These are phyloP conservation scores for Trametes maxima DNA, from an alignment of 768 basidiomycete species.

Conservation along the genomic window DNA sequence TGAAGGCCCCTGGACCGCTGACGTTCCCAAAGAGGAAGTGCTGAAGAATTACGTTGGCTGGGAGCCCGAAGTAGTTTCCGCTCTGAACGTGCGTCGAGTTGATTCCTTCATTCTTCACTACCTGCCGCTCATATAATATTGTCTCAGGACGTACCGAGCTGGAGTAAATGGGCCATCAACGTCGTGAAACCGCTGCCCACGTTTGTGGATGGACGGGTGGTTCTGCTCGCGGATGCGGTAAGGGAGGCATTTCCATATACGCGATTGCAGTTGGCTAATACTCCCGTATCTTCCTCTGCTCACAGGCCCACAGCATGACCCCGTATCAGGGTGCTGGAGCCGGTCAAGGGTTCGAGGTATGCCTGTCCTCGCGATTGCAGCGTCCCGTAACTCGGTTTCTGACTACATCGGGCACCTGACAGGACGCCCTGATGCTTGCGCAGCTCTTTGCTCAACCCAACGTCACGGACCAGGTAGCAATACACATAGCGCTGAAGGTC, in stretches of 20 bases:
- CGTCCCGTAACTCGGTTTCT: neutral
- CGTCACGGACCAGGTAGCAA: constrained; percentile 27
- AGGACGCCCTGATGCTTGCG: constrained; percentile 36
- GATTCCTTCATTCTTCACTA: neutral
- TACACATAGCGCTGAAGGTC: constrained; percentile 29
- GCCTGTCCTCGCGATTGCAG: too few relatives aligned
- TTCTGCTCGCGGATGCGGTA: constrained; percentile 54
- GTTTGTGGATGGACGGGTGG: constrained; percentile 43
- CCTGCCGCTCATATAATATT: constrained; percentile 31
- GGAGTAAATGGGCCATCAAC: constrained; percentile 46
- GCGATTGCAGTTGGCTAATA: neutral
- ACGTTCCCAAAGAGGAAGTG: constrained; percentile 2
- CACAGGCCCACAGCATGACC: constrained; percentile 21
- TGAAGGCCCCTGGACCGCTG: constrained; percentile 6
- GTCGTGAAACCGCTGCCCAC: constrained; percentile 41
- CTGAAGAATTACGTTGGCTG: neutral
- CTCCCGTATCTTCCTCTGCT: neutral
- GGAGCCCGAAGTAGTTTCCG: constrained; percentile 11
- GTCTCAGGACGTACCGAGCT: neutral
- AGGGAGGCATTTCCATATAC: constrained; percentile 14
- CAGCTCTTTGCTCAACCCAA: constrained; percentile 30
- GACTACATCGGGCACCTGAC: neutral
- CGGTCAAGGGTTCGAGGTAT: constrained; percentile 24
- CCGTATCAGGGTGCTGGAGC: constrained; percentile 22
- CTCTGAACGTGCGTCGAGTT: constrained; percentile 18